These are phyloP conservation scores for Rutstroemia sp. DNA, from an alignment of 2,329 filamentous ascomycete species.

Conservation along the genomic window DNA sequence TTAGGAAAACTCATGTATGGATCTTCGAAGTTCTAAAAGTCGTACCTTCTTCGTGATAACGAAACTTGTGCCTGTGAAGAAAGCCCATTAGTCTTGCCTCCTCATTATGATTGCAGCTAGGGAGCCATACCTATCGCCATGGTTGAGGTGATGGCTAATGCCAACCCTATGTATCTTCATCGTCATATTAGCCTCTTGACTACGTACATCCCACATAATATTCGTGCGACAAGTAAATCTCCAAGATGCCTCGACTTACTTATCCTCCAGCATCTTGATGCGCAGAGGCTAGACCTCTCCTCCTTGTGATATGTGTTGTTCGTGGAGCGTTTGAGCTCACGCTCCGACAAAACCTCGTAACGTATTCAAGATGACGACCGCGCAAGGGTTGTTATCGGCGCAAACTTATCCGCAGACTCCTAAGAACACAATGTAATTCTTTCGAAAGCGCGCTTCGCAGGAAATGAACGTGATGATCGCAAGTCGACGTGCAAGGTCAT, in stretches of 20 bases:
- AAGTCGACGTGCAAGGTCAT: constrained; percentile 14
- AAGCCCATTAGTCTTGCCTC: constrained; percentile 4
- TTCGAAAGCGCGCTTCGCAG: constrained; percentile 1
- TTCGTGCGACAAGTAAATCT: not conserved
- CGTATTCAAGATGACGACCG: not conserved
- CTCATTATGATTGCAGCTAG: not conserved
- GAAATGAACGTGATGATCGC: constrained; percentile 15
- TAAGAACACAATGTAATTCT: not conserved
- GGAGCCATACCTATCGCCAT: constrained; percentile 62
- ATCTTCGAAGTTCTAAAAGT: constrained; percentile 8
- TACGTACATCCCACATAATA: no score
- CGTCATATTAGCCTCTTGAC: constrained; percentile 17
- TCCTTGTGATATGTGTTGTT: constrained; percentile 19
- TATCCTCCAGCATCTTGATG: constrained; percentile 37
- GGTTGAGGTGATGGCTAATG: constrained; percentile 66
- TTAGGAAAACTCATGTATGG: not conserved
- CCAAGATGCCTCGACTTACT: constrained; percentile 29
- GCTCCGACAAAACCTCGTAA: not conserved
- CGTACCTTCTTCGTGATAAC: constrained; percentile 97
- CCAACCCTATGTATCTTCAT: constrained; percentile 66
- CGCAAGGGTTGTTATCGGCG: constrained; percentile 5
- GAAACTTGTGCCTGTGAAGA: constrained; percentile 75
- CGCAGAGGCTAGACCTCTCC: constrained; percentile 13
- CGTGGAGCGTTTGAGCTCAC: constrained; percentile 18
- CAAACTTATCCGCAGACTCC: not conserved